Evolutionary conservation across 2,329 filamentous ascomycete species (phyloP).

Genomic region (Aspergillus sp.): DNA sequence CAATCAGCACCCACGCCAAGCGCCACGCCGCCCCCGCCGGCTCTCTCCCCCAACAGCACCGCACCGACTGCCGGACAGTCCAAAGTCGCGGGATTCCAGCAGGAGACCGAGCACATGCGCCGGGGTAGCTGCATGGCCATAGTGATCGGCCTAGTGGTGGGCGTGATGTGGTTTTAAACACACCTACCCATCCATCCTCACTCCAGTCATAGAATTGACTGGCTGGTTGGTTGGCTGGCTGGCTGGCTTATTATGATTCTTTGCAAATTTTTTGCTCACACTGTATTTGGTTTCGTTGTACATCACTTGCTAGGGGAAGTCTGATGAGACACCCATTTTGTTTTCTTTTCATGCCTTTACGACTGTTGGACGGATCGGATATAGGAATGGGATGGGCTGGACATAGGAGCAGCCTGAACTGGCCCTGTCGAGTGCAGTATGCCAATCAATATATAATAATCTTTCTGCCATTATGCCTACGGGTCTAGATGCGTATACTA

Average conservation of each 20-base stretch:
- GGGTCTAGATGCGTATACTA: too few relatives aligned
- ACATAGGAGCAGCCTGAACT: neutral
- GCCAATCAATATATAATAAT: slow-evolving; percentile 1
- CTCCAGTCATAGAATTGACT: too few relatives aligned
- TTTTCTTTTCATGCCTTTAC: slow-evolving; percentile 2
- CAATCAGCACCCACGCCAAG: neutral
- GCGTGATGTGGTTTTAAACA: slow-evolving; percentile 40
- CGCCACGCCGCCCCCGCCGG: slow-evolving; percentile 10
- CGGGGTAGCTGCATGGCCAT: slow-evolving; percentile 41
- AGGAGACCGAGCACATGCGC: slow-evolving; percentile 30
- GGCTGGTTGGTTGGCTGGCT: slow-evolving; percentile 3
- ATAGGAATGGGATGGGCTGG: neutral
- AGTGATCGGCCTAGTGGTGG: slow-evolving; percentile 38
- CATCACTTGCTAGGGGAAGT: neutral
- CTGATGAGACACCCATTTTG: neutral
- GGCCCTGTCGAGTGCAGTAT: neutral
- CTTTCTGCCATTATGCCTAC: too few relatives aligned
- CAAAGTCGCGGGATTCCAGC: slow-evolving; percentile 27
- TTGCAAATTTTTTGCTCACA: slow-evolving; percentile 8
- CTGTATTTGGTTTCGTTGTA: slow-evolving; percentile 2
- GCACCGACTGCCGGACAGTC: slow-evolving; percentile 23
- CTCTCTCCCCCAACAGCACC: slow-evolving; percentile 10
- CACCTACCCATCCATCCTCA: too few relatives aligned
- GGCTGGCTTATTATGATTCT: slow-evolving; percentile 13
- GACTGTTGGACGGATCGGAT: slow-evolving; percentile 1